Percentiles rank a stretch among this genome's conserved stretches.
These are phyloP conservation scores for Zizania latifolia DNA, from an alignment of 176 grass and related monocot species.

Conservation along the genomic window DNA sequence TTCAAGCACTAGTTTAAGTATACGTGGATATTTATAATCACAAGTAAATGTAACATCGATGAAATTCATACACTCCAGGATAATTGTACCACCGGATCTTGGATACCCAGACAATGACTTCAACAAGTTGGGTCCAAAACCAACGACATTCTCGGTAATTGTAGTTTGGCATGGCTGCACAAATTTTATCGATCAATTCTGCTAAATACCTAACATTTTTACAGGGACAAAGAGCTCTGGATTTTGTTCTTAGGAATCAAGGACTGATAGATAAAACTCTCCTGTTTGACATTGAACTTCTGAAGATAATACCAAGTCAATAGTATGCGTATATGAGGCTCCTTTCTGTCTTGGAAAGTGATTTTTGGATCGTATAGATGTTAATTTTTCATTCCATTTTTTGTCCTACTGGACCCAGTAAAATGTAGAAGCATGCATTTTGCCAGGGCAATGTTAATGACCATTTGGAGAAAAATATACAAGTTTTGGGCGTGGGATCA, in stretches of 20 bases:
- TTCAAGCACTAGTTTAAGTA: background rate
- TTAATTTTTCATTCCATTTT: background rate
- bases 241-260: conserved; percentile 92
- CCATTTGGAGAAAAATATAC: background rate
- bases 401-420: background rate
- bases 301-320: conserved; percentile 63
- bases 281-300: conserved; percentile 94
- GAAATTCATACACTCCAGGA: conserved; percentile 31
- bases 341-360: background rate
- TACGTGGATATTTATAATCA: background rate
- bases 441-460: background rate
- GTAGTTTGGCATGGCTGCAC: background rate
- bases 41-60: background rate
- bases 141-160: conserved; percentile 83
- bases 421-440: background rate
- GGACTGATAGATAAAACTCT: conserved; percentile 96
- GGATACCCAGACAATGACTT: conserved; percentile 83
- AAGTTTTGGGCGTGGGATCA: background rate
- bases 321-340: conserved; percentile 19
- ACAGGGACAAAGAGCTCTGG: conserved; percentile 89
- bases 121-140: conserved; percentile 77
- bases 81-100: conserved; percentile 87
- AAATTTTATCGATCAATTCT: background rate
- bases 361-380: background rate
- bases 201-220: conserved; percentile 3